A percentile compares a stretch with the other conserved stretches of the same genome.
Conservation (phyloP, 1,284 basidiomycete genomes). For the Malassezia pachydermatis region DNA sequence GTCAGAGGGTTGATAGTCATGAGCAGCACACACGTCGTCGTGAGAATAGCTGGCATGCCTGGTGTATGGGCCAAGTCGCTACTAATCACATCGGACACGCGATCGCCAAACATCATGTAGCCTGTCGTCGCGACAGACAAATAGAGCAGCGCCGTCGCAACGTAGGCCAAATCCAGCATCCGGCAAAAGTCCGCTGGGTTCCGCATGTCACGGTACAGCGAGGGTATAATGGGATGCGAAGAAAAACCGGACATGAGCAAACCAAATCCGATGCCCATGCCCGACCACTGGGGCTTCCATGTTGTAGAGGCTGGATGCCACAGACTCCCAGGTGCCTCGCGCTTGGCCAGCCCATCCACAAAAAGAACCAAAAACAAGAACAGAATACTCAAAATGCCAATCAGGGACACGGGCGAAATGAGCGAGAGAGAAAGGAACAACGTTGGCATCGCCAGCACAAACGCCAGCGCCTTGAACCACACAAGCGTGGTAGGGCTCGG, state of each 20-base stretch:
- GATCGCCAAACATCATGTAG: conserved; percentile 61
- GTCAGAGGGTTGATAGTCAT: conserved; percentile 65
- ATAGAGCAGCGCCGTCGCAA: conserved; percentile 69
- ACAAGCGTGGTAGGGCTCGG: neutral
- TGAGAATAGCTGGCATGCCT: conserved; percentile 65
- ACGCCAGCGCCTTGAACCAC: conserved; percentile 35
- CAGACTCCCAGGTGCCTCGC: conserved; percentile 68
- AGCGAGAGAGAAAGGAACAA: conserved; percentile 39
- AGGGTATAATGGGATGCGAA: conserved; percentile 85
- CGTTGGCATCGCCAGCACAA: conserved; percentile 32
- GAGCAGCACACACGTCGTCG: conserved; percentile 72
- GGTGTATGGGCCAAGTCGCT: conserved; percentile 66
- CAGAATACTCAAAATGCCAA: conserved; percentile 49
- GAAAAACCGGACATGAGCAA: conserved; percentile 95
- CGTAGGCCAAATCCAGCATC: conserved; percentile 79
- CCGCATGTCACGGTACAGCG: conserved; percentile 76
- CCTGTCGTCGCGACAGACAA: conserved; percentile 70
- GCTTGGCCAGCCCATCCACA: conserved; percentile 71
- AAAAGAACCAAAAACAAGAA: conserved; percentile 70
- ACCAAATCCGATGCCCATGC: conserved; percentile 61
- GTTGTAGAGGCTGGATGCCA: conserved; percentile 64
- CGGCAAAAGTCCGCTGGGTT: conserved; percentile 68
- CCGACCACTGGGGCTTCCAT: conserved; percentile 55
- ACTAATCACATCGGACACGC: conserved; percentile 66
- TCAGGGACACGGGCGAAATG: conserved; percentile 37